Conservation (phyloP, 768 basidiomycete species). For the Naganishia kalamii region DNA sequence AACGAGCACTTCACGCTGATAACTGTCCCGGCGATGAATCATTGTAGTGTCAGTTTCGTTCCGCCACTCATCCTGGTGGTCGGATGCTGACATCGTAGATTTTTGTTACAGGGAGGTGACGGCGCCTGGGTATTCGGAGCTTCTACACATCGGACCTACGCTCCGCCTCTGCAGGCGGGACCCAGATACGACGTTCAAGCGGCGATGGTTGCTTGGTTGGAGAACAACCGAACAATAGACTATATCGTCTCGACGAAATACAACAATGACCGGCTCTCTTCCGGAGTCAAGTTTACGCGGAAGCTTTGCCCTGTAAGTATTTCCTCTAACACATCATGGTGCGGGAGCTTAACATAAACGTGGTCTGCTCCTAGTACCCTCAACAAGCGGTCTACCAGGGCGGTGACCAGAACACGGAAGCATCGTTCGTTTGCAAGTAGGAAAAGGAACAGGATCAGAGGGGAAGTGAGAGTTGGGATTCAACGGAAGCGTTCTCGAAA, state of each 20-base stretch:
- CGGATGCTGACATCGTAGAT: too few relatives aligned
- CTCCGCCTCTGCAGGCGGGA: background rate
- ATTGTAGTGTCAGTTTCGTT: background rate
- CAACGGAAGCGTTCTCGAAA: too few relatives aligned
- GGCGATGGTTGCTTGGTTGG: slow-evolving; percentile 6
- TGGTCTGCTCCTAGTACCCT: background rate
- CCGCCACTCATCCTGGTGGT: too few relatives aligned
- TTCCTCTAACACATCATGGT: background rate
- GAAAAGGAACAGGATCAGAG: too few relatives aligned
- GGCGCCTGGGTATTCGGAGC: slow-evolving; percentile 3
- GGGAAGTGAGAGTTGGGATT: too few relatives aligned
- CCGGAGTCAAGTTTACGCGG: background rate
- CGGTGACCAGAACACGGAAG: slow-evolving; percentile 8
- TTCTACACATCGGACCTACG: background rate
- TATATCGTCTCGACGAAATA: slow-evolving; percentile 12
- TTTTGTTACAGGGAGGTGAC: background rate
- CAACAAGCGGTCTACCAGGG: slow-evolving; percentile 8
- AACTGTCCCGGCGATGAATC: slow-evolving; percentile 2
- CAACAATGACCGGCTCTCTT: background rate
- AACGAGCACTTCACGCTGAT: background rate
- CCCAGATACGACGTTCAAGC: slow-evolving; percentile 4
- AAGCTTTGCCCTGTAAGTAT: slow-evolving; percentile 9
- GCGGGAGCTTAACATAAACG: background rate
- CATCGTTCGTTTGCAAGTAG: slow-evolving; percentile 5
- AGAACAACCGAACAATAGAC: background rate